phyloP scores from a whole-genome alignment of 1,284 basidiomycete species.

The Cutaneotrichosporon arboriforme region DNA sequence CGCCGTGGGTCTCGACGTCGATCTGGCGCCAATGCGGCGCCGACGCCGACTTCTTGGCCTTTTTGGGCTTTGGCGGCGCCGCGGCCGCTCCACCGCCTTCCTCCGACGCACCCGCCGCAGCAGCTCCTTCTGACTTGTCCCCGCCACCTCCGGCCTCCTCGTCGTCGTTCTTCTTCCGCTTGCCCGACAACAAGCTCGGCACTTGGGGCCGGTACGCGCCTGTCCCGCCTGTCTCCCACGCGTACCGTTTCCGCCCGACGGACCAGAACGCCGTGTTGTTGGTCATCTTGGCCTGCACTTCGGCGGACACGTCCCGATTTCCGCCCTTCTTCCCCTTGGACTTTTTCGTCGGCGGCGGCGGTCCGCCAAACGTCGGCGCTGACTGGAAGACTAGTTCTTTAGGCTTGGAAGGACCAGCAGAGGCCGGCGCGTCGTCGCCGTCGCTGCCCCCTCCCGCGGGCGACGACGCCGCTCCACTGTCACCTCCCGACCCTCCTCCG shows the following conservation, averaged over 20 bases:
- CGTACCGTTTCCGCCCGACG: constrained; percentile 26
- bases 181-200: constrained; percentile 13
- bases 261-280: constrained; percentile 32
- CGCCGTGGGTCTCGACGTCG: constrained; percentile 12
- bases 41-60: constrained; percentile 12
- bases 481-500: neutral
- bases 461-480: neutral
- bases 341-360: constrained; percentile 13
- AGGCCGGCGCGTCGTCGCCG: constrained; percentile 1
- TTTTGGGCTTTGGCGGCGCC: constrained; percentile 14
- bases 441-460: constrained; percentile 1
- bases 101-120: neutral
- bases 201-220: constrained; percentile 13
- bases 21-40: constrained; percentile 13
- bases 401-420: constrained; percentile 2
- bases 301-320: constrained; percentile 26
- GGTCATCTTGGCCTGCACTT: constrained; percentile 37
- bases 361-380: constrained; percentile 18
- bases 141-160: constrained; percentile 1
- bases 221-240: constrained; percentile 32
- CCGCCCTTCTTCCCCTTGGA: constrained; percentile 16
- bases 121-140: neutral
- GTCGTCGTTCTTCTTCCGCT: constrained; percentile 22
- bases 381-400: constrained; percentile 15
- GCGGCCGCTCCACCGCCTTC: neutral